Evolutionary conservation across 2,329 filamentous ascomycete species (phyloP).

Genomic region (Sphaerulina vaccinii): DNA sequence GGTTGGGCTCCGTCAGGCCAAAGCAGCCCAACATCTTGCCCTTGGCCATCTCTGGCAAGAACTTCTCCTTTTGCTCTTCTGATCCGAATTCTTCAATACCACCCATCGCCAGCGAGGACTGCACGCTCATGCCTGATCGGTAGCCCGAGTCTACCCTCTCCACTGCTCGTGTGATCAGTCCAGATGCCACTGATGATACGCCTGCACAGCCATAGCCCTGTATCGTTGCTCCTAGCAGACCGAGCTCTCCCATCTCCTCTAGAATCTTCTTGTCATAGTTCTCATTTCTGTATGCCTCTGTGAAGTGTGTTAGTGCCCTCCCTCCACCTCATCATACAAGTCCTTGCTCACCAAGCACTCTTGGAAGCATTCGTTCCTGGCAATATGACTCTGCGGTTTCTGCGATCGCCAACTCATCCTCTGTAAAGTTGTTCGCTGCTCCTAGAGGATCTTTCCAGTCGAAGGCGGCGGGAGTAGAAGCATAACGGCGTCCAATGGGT

Average conservation of each 20-base stretch:
- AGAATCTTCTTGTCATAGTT: conserved; percentile 82
- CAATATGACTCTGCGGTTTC: conserved; percentile 93
- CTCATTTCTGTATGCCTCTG: conserved; percentile 84
- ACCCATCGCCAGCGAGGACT: conserved; percentile 90
- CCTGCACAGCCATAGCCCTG: conserved; percentile 86
- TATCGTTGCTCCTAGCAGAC: conserved; percentile 82
- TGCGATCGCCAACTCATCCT: conserved; percentile 85
- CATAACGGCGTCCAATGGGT: conserved; percentile 40
- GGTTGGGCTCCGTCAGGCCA: conserved; percentile 87
- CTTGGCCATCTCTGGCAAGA: conserved; percentile 76
- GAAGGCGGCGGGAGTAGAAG: conserved; percentile 56
- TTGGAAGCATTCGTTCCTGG: conserved; percentile 80
- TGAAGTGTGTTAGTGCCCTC: neutral
- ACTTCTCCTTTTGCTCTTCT: conserved; percentile 82
- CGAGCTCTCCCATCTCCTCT: conserved; percentile 87
- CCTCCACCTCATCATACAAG: neutral
- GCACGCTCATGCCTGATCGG: conserved; percentile 88
- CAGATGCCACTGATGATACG: conserved; percentile 82
- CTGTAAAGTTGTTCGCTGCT: conserved; percentile 71
- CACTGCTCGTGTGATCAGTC: conserved; percentile 84
- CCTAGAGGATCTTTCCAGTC: conserved; percentile 87
- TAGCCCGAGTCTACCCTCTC: conserved; percentile 91
- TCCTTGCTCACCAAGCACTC: conserved; percentile 68
- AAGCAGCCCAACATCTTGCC: conserved; percentile 82
- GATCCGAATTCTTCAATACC: conserved; percentile 85